phyloP scores from a whole-genome alignment of 2,329 filamentous ascomycete species.

The Xenosphaeropsis pyriputrescens region DNA sequence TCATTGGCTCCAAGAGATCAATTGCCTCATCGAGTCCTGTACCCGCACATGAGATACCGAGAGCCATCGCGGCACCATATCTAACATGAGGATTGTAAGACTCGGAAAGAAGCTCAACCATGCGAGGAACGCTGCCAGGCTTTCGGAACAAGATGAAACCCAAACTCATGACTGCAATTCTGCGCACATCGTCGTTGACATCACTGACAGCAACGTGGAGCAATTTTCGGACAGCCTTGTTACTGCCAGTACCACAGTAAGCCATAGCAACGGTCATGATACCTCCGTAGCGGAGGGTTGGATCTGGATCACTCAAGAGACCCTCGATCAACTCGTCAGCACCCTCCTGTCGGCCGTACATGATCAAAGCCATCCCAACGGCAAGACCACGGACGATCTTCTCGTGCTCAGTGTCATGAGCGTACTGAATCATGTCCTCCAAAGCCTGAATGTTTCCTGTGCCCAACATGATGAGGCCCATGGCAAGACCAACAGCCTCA shows the following conservation, averaged over 20 bases:
- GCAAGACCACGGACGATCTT: conserved; percentile 96
- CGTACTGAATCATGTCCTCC: conserved; percentile 95
- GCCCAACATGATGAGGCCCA: conserved; percentile 96
- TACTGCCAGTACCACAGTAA: conserved; percentile 94
- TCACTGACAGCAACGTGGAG: conserved; percentile 95
- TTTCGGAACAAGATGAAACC: conserved; percentile 98
- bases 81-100: conserved; percentile 98
- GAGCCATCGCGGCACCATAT: conserved; percentile 94
- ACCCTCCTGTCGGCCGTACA: conserved; percentile 91
- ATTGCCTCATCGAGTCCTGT: conserved; percentile 94
- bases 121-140: conserved; percentile 89
- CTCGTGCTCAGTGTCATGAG: conserved; percentile 95
- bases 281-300: conserved; percentile 86
- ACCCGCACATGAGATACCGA: conserved; percentile 94
- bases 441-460: conserved; percentile 91
- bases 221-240: conserved; percentile 93
- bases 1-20: conserved; percentile 94
- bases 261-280: conserved; percentile 98
- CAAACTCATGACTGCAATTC: conserved; percentile 92
- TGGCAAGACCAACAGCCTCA: conserved; percentile 86
- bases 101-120: conserved; percentile 96
- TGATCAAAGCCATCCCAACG: conserved; percentile 94
- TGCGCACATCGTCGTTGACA: conserved; percentile 92
- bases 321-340: conserved; percentile 92
- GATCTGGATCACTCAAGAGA: conserved; percentile 83